Conservation (phyloP, 768 basidiomycete species). For the Lactarius deliciosus region DNA sequence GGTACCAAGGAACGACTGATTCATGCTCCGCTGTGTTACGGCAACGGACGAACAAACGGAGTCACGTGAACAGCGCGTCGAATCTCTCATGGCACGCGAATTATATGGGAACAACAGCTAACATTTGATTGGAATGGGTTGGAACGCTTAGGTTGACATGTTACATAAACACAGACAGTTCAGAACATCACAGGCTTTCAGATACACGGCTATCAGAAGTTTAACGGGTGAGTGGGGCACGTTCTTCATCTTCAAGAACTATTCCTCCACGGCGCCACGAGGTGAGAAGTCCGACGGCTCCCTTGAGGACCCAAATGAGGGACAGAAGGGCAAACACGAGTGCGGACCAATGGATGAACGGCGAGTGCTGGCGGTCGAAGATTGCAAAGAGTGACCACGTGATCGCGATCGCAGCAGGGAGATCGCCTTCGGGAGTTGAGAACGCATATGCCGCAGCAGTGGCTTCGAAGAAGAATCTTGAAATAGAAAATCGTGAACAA, state of each 20-base stretch:
- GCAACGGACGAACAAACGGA: slow-evolving; percentile 12
- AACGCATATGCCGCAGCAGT: slow-evolving; percentile 95
- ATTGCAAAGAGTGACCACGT: slow-evolving; percentile 94
- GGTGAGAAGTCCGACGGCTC: slow-evolving; percentile 53
- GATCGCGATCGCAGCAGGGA: slow-evolving; percentile 89
- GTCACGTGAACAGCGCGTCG: slow-evolving; percentile 23
- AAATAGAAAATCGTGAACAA: slow-evolving; percentile 3
- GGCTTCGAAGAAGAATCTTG: slow-evolving; percentile 86
- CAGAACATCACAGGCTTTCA: not conserved
- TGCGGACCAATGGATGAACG: slow-evolving; percentile 90
- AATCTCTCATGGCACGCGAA: not conserved
- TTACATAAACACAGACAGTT: not conserved
- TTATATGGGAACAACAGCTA: not conserved
- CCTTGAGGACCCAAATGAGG: slow-evolving; percentile 82
- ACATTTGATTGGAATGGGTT: not conserved
- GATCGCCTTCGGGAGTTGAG: slow-evolving; percentile 84
- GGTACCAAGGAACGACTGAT: too few species aligned
- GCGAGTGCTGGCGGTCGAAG: slow-evolving; percentile 68
- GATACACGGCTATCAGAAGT: not conserved
- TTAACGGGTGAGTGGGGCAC: slow-evolving; percentile 70
- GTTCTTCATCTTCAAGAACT: slow-evolving; percentile 80
- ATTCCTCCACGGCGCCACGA: slow-evolving; percentile 47
- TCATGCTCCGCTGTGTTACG: not conserved
- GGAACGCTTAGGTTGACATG: not conserved
- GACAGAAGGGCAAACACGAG: slow-evolving; percentile 84